These are phyloP conservation scores for Corchorus olitorius DNA, from an alignment of 345 rosid genomes.

Conservation along the genomic window DNA sequence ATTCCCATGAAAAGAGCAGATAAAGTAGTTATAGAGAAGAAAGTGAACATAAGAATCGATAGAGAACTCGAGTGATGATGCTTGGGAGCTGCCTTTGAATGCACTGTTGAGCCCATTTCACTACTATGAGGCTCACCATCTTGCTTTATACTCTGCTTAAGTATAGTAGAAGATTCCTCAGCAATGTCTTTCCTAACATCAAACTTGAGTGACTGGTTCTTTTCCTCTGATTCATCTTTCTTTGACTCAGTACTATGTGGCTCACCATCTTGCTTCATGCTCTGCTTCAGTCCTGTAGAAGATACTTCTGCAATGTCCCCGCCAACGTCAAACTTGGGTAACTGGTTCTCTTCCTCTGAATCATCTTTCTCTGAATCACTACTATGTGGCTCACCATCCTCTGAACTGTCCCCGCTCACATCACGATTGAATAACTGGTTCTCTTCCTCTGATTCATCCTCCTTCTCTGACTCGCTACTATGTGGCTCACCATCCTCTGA, in stretches of 20 bases:
- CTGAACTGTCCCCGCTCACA: too few relatives aligned
- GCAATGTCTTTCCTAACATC: conserved; percentile 22
- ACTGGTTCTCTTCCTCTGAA: not conserved
- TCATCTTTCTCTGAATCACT: conserved; percentile 14
- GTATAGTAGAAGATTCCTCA: conserved; percentile 23
- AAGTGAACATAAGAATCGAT: conserved; percentile 19
- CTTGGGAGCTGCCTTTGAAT: not conserved
- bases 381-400: too few relatives aligned
- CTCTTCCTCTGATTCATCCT: too few relatives aligned
- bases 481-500: not conserved
- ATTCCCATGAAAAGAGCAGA: conserved; percentile 19
- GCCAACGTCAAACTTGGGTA: conserved; percentile 14
- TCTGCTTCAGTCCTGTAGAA: conserved; percentile 29
- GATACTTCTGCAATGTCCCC: conserved; percentile 26
- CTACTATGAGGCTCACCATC: conserved; percentile 15
- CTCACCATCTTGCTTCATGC: conserved; percentile 26
- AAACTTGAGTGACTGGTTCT: conserved; percentile 10
- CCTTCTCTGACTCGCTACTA: too few relatives aligned
- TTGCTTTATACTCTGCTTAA: conserved; percentile 32
- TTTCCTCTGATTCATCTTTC: too few relatives aligned
- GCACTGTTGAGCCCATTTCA: conserved; percentile 17
- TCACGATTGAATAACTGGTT: too few relatives aligned
- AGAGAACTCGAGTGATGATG: not conserved
- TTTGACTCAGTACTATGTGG: not conserved
- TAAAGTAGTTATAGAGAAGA: conserved; percentile 24